A percentile compares a stretch with the other conserved stretches of the same genome.
Evolutionary conservation across 805 yeast genomes (phyloP).

Genomic region (Starmera pachycereana): DNA sequence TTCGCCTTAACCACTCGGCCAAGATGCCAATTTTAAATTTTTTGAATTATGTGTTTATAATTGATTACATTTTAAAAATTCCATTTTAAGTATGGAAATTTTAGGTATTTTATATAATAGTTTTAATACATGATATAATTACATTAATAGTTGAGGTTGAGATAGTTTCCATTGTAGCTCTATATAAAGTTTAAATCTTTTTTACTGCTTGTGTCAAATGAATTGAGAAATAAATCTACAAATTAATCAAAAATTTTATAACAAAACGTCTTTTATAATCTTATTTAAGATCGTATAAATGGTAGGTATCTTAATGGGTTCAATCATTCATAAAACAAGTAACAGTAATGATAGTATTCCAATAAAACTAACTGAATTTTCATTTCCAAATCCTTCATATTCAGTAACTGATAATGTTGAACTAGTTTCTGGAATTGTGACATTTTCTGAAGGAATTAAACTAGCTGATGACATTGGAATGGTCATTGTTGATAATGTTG

Average conservation of each 20-base stretch:
- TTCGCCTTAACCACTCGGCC: slow-evolving; percentile 23
- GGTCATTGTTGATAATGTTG: background rate
- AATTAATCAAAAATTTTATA: background rate
- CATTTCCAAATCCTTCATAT: background rate
- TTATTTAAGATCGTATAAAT: background rate
- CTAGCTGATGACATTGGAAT: no score
- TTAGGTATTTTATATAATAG: no score
- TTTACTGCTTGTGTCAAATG: no score
- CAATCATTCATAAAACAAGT: background rate
- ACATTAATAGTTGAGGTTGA: no score
- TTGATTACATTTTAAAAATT: no score
- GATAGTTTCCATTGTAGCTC: no score
- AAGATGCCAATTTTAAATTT: slow-evolving; percentile 12
- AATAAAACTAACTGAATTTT: background rate
- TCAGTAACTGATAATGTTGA: background rate
- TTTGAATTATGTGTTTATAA: no score
- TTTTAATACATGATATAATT: no score
- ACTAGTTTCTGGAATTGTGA: no score
- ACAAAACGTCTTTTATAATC: background rate
- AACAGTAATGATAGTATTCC: background rate
- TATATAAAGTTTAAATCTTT: no score
- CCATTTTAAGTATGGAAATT: no score
- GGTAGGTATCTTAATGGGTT: background rate
- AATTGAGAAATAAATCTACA: background rate
- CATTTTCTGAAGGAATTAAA: no score